Conservation (phyloP, 176 grass and related monocot species). For the Tuctoria greenei region DNA sequence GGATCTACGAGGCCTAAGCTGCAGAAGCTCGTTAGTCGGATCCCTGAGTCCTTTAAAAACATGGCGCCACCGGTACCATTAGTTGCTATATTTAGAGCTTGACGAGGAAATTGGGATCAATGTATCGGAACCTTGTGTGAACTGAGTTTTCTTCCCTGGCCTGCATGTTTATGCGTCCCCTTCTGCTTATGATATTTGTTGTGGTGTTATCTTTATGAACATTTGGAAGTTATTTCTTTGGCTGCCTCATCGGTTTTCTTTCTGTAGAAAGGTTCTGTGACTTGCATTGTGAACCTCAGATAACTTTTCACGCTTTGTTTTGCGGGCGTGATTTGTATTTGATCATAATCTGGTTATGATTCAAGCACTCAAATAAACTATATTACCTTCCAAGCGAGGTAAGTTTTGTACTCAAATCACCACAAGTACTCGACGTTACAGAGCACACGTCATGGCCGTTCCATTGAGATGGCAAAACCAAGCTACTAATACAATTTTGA, state of each 20-base stretch:
- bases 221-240: not conserved
- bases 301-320: too few relatives aligned
- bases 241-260: not conserved
- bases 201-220: conserved; percentile 19
- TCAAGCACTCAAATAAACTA: not conserved
- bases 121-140: conserved; percentile 38
- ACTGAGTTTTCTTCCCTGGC: conserved; percentile 13
- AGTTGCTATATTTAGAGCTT: conserved; percentile 22
- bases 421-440: not conserved
- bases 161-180: conserved; percentile 11
- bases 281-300: too few relatives aligned
- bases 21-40: not conserved
- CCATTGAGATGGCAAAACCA: not conserved
- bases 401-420: conserved; percentile 10
- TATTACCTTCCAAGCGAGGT: not conserved
- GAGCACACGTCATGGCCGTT: not conserved
- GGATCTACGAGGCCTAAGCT: conserved; percentile 88
- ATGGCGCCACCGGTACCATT: conserved; percentile 10
- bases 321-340: not conserved
- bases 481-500: not conserved
- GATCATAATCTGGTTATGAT: not conserved
- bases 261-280: not conserved
- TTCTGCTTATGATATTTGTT: conserved; percentile 21
- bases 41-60: conserved; percentile 1
- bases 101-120: conserved; percentile 18